A percentile compares a stretch with the other conserved stretches of the same genome.
These are phyloP conservation scores for Colletotrichum noveboracense DNA, from an alignment of 2,329 filamentous ascomycete species.

Conservation along the genomic window DNA sequence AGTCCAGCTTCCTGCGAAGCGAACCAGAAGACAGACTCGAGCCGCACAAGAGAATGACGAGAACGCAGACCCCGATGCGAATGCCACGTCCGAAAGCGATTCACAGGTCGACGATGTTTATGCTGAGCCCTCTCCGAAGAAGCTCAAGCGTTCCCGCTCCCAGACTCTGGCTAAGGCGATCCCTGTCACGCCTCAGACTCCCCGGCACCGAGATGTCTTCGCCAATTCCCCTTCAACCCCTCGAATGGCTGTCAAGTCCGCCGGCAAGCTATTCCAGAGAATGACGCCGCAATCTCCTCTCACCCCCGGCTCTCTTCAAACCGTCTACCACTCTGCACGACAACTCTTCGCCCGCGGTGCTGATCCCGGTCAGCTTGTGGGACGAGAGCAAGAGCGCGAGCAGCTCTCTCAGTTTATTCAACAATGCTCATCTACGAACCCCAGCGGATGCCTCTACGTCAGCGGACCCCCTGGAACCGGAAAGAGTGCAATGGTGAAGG, in stretches of 20 bases:
- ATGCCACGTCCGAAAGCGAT: slow-evolving; percentile 48
- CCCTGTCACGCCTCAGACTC: slow-evolving; percentile 73
- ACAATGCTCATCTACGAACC: slow-evolving; percentile 61
- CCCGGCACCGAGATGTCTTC: slow-evolving; percentile 80
- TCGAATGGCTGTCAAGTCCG: slow-evolving; percentile 80
- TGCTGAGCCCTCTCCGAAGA: slow-evolving; percentile 28
- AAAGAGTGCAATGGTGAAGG: slow-evolving; percentile 91
- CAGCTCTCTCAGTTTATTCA: slow-evolving; percentile 75
- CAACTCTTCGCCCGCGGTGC: slow-evolving; percentile 86
- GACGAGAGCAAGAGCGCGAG: slow-evolving; percentile 71
- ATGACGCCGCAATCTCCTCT: slow-evolving; percentile 78
- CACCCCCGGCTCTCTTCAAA: slow-evolving; percentile 72
- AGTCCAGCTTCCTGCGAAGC: slow-evolving; percentile 46
- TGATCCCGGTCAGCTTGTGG: slow-evolving; percentile 76
- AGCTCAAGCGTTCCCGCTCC: slow-evolving; percentile 29
- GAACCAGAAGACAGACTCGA: slow-evolving; percentile 48
- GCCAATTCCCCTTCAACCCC: slow-evolving; percentile 78
- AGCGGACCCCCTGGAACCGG: slow-evolving; percentile 96
- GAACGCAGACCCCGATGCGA: slow-evolving; percentile 58
- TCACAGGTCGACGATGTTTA: slow-evolving; percentile 44
- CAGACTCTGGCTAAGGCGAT: slow-evolving; percentile 43
- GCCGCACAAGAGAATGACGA: slow-evolving; percentile 64
- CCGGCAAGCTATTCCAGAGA: slow-evolving; percentile 77
- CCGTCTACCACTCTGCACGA: slow-evolving; percentile 85
- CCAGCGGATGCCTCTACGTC: slow-evolving; percentile 87